A percentile compares a stretch with the other conserved stretches of the same genome.
These are phyloP conservation scores for Sporothrix protearum DNA, from an alignment of 2,329 filamentous ascomycete genomes.

Conservation along the genomic window DNA sequence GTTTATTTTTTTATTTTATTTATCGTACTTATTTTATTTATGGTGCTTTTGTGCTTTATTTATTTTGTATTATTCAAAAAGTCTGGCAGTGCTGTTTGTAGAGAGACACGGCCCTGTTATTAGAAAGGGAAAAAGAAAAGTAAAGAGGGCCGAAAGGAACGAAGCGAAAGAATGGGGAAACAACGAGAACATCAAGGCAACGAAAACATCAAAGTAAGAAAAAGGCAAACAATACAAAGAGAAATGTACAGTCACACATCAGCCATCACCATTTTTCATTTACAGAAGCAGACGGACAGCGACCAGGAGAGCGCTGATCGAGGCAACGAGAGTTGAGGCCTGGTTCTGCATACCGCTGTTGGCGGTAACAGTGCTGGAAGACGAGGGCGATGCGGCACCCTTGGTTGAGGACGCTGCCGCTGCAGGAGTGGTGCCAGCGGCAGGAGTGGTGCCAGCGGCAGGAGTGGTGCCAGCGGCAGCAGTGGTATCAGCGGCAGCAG, in stretches of 20 bases:
- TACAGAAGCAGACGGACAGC: conserved; percentile 11
- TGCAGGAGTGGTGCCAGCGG: background rate
- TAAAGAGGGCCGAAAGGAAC: too few relatives aligned
- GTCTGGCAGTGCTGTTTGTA: background rate
- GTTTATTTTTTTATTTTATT: background rate
- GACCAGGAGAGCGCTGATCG: background rate
- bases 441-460: background rate
- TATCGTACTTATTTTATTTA: background rate
- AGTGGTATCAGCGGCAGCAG: background rate
- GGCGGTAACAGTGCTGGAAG: background rate
- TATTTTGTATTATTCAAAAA: background rate
- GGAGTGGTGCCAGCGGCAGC: background rate
- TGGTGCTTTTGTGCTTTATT: too few relatives aligned
- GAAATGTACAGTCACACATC: background rate
- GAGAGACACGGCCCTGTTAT: background rate
- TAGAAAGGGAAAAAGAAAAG: background rate
- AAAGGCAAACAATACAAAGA: background rate
- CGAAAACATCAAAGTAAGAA: background rate
- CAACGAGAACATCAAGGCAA: background rate
- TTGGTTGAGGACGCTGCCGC: background rate
- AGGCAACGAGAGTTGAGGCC: background rate
- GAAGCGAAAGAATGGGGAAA: too few relatives aligned
- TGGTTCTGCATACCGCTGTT: conserved; percentile 15
- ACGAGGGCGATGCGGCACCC: background rate
- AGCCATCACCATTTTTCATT: background rate